Evolutionary conservation across 768 basidiomycete genomes (phyloP).

Genomic region (Lactarius pseudohatsudake): DNA sequence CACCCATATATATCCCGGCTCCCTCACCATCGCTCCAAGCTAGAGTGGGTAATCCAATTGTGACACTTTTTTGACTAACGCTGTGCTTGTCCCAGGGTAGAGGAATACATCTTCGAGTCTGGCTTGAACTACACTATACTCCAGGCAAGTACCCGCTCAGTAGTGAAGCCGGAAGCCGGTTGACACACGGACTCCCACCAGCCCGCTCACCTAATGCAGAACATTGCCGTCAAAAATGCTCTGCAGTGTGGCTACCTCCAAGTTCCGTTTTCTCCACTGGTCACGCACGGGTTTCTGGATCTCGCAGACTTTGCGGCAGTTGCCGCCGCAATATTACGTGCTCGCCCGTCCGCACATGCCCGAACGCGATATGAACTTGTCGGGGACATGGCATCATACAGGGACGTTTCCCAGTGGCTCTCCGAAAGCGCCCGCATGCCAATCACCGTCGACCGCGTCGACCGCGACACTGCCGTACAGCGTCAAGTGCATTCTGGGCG

Average conservation of each 20-base stretch:
- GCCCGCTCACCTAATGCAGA: conserved; percentile 40
- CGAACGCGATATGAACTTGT: conserved; percentile 40
- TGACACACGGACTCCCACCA: conserved; percentile 17
- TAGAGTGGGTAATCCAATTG: conserved; percentile 19
- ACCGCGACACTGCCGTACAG: conserved; percentile 28
- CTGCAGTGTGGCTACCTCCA: conserved; percentile 25
- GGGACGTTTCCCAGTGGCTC: conserved; percentile 33
- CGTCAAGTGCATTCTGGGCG: conserved; percentile 19
- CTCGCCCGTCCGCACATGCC: conserved; percentile 34
- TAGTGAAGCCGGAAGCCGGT: not conserved
- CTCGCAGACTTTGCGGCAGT: conserved; percentile 36
- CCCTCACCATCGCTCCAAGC: conserved; percentile 25
- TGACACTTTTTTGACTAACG: not conserved
- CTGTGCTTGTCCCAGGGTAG: conserved; percentile 31
- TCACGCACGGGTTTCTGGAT: conserved; percentile 39
- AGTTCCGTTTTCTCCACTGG: conserved; percentile 31
- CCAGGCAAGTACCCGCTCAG: conserved; percentile 27
- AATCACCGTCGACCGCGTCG: conserved; percentile 29
- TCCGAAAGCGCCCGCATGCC: conserved; percentile 25
- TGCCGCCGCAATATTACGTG: conserved; percentile 34
- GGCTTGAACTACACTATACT: conserved; percentile 41
- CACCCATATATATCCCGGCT: conserved; percentile 28
- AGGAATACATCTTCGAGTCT: conserved; percentile 41
- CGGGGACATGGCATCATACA: conserved; percentile 36
- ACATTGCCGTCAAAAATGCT: conserved; percentile 31